Percentiles rank a stretch among this genome's conserved stretches.
Evolutionary conservation across 345 rosid genomes (phyloP).

Genomic region (Salix udensis): DNA sequence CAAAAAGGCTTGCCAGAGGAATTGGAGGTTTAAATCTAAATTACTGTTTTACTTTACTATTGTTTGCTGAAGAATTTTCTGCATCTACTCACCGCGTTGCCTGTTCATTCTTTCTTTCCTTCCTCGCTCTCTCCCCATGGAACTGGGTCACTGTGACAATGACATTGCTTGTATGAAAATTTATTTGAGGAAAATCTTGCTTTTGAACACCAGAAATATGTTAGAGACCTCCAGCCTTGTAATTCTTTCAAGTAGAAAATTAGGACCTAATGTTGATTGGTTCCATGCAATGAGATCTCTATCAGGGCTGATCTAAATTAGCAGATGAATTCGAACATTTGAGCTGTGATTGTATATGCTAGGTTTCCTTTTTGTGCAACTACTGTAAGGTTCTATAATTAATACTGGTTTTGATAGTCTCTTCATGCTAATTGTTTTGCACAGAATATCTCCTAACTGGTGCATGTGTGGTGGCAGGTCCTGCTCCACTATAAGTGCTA

Average conservation of each 20-base stretch:
- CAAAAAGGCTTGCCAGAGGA: conserved; percentile 45
- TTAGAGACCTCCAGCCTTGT: not conserved
- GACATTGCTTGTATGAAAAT: conserved; percentile 10
- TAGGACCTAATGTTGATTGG: not conserved
- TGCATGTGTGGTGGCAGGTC: conserved; percentile 76
- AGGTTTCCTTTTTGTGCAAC: not conserved
- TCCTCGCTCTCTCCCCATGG: not conserved
- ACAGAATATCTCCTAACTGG: conserved; percentile 39
- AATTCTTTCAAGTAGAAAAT: conserved; percentile 1
- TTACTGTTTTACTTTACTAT: conserved; percentile 3
- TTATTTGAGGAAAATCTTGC: conserved; percentile 5
- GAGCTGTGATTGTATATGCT: not conserved
- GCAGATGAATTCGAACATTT: not conserved
- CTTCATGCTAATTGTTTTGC: conserved; percentile 17
- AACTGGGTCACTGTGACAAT: conserved; percentile 11
- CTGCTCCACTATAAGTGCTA: conserved; percentile 54
- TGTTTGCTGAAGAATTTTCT: not conserved
- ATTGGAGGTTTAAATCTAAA: conserved; percentile 48
- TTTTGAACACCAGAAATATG: not conserved
- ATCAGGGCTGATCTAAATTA: not conserved
- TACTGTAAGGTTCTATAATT: conserved; percentile 9
- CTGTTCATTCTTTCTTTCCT: not conserved
- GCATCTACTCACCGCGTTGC: not conserved
- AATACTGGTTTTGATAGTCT: conserved; percentile 10
- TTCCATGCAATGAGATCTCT: not conserved